Evolutionary conservation across 2,329 filamentous ascomycete species (phyloP), one percentile per base, ranked within the genome.

Genomic region (Tolypocladium tropicale): DNA sequence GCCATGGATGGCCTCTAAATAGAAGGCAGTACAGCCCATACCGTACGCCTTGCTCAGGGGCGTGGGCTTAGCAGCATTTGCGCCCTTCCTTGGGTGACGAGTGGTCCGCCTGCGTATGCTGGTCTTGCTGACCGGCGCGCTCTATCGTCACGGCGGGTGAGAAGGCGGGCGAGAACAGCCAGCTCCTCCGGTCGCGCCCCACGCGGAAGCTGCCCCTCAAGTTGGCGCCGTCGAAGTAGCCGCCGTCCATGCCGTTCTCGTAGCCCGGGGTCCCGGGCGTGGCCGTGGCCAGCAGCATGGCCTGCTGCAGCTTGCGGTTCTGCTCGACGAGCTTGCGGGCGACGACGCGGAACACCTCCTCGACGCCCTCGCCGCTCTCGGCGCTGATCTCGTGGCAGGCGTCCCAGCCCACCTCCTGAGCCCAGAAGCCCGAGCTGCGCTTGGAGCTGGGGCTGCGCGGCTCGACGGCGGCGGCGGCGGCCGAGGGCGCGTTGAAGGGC

Each of bases 351-450:
- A 97, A 97, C 0, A 99, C 91, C 72, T 97, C 94, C 64, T 97
- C 94, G 21, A 99, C 92, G 21, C 93, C 93, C 76, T 96, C 92
- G 56, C 92, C 92, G 65, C 87, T 91, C 76, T 95, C 93, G 52
- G 93, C 92, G 63, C 86, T 92, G 67, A 99, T 93, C 75, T 99
- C 94, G 71, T 97, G 94, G 70, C 93, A 97, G 60, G 91, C 95
- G 66, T 96, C 92, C 92, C 93, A 97, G 54, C 92, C 91, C 6
- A 91, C 85, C 67, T 96, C 92, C 69, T 94, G 89, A 25, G 87
- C 90, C 92, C 92, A 96, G 72, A 91, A 90, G 2, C 88, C 87
- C 39, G 83, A 88, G 65, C 83, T 88, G 46, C 84, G 77, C 69
- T 86, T 86, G 51, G 80, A 83, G 63, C 77, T 80, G 49, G 83